Evolutionary conservation across 2,329 filamentous ascomycete species (phyloP).

Genomic region (Paecilomyces variotii): DNA sequence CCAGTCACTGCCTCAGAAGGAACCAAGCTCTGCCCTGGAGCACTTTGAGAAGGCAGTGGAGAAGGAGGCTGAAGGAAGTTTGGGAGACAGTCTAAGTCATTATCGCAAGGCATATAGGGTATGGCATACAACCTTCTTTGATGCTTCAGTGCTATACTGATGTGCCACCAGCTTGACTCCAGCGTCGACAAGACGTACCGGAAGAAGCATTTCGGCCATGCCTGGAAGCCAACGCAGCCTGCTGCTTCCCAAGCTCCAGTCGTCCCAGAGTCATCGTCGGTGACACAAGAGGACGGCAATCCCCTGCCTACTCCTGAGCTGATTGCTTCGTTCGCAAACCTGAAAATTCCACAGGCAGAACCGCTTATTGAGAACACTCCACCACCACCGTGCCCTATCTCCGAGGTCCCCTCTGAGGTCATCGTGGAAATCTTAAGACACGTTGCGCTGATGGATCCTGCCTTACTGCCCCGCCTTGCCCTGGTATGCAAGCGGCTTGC

Average conservation of each 20-base stretch:
- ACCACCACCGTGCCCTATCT: conserved; percentile 71
- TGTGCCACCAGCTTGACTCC: conserved; percentile 61
- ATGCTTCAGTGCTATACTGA: conserved; percentile 7
- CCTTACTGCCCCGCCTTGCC: conserved; percentile 65
- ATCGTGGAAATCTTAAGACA: conserved; percentile 69
- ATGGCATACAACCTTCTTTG: conserved; percentile 14
- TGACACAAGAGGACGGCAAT: conserved; percentile 44
- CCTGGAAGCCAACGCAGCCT: conserved; percentile 41
- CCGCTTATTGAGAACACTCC: conserved; percentile 64
- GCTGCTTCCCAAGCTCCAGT: conserved; percentile 44
- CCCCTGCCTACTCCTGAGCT: conserved; percentile 56
- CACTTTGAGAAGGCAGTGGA: conserved; percentile 90
- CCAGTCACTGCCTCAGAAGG: conserved; percentile 22
- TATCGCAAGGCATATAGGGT: conserved; percentile 89
- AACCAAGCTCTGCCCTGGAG: conserved; percentile 72
- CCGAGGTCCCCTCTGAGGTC: conserved; percentile 72
- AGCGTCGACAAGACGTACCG: conserved; percentile 79
- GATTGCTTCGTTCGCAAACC: conserved; percentile 63
- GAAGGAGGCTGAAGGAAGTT: conserved; percentile 72
- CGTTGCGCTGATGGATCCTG: conserved; percentile 67
- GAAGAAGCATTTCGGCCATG: conserved; percentile 78
- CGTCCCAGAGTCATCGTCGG: conserved; percentile 48
- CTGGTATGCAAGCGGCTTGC: conserved; percentile 82
- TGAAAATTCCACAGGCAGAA: conserved; percentile 60
- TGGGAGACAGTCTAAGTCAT: conserved; percentile 79